Base-by-base conservation (phyloP, 768 basidiomycete species). In the Piloderma croceum region DNA sequence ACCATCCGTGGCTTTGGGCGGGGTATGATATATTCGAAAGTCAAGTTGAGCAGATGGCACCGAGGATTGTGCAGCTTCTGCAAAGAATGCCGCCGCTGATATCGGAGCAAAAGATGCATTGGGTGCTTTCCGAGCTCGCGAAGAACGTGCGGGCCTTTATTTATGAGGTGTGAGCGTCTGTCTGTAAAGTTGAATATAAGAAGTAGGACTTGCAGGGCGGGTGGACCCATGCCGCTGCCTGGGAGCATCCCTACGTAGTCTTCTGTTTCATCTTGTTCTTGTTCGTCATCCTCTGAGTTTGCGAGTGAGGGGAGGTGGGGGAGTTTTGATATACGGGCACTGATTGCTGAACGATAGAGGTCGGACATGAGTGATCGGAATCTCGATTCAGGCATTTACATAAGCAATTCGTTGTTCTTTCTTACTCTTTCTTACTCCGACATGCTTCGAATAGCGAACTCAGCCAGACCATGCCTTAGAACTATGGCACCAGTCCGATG, bases 21-120 rank as follows among this genome's bases (percentile, higher is more conserved):
- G 75, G 0, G 89, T 85, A 57, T 93, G 87, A 62, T 97, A 96
- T 7, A 80, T 83, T 22, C 93, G 73, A 50, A 80, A 76, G 35
- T 84, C 79, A 4, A 90, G 75, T 15, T 67, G 67, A 6, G 79
- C 68, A 10, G 66, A 54, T 4, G 79, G 70, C 13, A 93, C 78
- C 0, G 72, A 58, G 32, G 97, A 82, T 52, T 90, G 82, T 3
- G 83, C 63, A 7, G 94, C 93, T 47, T 89, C 77, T 0, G 69
- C 62, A 56, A 96, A 97, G 68, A 75, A 94, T 1, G 68, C 68
- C 12, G 76, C 63, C 0, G 88, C 87, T 27, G 86, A 91, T 38
- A 96, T 74, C 0, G 93, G 90, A 0, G 79, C 52, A 48, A 77
- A 82, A n/a, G 73, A 72, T 0, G 81, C 71, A 52, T 81, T 83